These are phyloP conservation scores for Ogataea methylovora DNA, from an alignment of 805 yeast species.

Conservation along the genomic window DNA sequence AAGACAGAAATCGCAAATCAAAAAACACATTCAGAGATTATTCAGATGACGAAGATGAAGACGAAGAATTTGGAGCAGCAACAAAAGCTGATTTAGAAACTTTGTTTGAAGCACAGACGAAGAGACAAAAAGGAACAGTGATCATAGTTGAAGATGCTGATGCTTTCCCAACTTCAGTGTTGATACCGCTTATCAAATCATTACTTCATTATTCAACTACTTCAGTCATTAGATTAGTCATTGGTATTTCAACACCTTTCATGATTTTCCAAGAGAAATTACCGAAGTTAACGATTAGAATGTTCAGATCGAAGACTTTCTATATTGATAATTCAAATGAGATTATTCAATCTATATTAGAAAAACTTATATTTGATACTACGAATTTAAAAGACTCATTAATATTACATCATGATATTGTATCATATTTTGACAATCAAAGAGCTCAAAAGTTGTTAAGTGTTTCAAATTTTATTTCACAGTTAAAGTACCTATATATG, in stretches of 20 bases:
- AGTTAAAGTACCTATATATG: conserved; percentile 26
- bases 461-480: conserved; percentile 20
- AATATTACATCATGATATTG: conserved; percentile 25
- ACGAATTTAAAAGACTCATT: conserved; percentile 23
- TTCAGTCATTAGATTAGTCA: conserved; percentile 13
- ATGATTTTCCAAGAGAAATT: conserved; percentile 27
- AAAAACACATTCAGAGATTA: too few relatives aligned
- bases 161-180: conserved; percentile 19
- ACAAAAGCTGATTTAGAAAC: conserved; percentile 18
- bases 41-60: conserved; percentile 2
- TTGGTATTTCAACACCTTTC: conserved; percentile 28
- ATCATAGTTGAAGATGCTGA: conserved; percentile 29
- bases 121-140: conserved; percentile 9
- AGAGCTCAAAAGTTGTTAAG: conserved; percentile 16
- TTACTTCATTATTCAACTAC: conserved; percentile 1
- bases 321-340: conserved; percentile 24
- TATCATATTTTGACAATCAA: conserved; percentile 15
- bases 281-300: conserved; percentile 15
- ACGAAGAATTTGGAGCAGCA: background rate
- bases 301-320: conserved; percentile 17
- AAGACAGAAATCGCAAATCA: too few relatives aligned
- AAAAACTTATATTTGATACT: conserved; percentile 22
- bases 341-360: conserved; percentile 23
- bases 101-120: conserved; percentile 10
- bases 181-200: conserved; percentile 16